phyloP scores from a whole-genome alignment of 768 basidiomycete genomes.

The Imleria badia region DNA sequence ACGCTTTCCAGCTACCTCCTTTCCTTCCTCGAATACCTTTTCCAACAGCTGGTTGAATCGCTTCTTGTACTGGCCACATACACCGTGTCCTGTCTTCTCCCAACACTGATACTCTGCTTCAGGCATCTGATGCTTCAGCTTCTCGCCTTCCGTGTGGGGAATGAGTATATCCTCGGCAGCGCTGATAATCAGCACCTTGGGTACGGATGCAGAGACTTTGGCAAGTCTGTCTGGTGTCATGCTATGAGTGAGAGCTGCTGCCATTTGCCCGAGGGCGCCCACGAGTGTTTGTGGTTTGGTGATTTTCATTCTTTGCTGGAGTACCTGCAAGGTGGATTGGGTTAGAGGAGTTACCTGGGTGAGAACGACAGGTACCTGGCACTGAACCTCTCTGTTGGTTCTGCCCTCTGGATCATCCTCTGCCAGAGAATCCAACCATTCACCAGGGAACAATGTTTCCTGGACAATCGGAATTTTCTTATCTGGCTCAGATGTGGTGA shows the following conservation, averaged over 20 bases:
- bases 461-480: slow-evolving; percentile 51
- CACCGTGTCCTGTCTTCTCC: slow-evolving; percentile 62
- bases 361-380: slow-evolving; percentile 40
- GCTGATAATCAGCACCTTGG: slow-evolving; percentile 66
- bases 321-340: slow-evolving; percentile 36
- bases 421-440: slow-evolving; percentile 60
- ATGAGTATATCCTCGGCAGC: slow-evolving; percentile 68
- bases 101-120: slow-evolving; percentile 57
- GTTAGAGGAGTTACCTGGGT: not conserved
- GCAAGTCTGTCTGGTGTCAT: slow-evolving; percentile 50
- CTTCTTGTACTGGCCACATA: slow-evolving; percentile 48
- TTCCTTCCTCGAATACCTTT: slow-evolving; percentile 54
- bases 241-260: slow-evolving; percentile 62
- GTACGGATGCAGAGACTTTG: slow-evolving; percentile 51
- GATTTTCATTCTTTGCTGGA: slow-evolving; percentile 44
- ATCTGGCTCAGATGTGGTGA: slow-evolving; percentile 39
- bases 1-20: not conserved
- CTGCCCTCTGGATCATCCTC: slow-evolving; percentile 53
- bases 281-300: slow-evolving; percentile 59
- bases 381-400: slow-evolving; percentile 64
- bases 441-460: slow-evolving; percentile 55
- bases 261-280: slow-evolving; percentile 73
- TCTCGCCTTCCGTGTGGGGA: slow-evolving; percentile 45
- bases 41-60: slow-evolving; percentile 60
- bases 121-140: slow-evolving; percentile 57